These are phyloP conservation scores for Ehretia macrophylla DNA, from an alignment of 257 asterid species.

Conservation along the genomic window DNA sequence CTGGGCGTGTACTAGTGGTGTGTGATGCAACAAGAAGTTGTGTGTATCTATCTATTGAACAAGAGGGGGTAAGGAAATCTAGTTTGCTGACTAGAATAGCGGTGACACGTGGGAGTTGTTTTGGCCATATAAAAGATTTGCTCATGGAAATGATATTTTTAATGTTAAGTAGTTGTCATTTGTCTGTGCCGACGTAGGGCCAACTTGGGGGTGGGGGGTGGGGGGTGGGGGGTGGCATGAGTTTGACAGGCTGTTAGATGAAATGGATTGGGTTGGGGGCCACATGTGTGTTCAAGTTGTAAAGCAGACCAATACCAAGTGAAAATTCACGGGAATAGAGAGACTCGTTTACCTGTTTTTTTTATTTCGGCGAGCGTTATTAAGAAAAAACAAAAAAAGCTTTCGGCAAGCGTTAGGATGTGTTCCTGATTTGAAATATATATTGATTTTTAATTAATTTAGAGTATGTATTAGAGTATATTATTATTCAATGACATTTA, in stretches of 20 bases:
- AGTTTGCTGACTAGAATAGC: conserved; percentile 24
- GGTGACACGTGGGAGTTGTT: conserved; percentile 55
- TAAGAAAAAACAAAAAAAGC: no score
- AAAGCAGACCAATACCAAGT: neutral
- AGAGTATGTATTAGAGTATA: no score
- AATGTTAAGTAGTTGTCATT: conserved; percentile 42
- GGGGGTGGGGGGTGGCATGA: neutral
- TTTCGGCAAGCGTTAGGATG: no score
- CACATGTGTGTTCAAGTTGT: conserved; percentile 26
- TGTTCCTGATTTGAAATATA: no score
- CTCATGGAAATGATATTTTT: conserved; percentile 37
- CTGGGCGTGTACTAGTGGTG: conserved; percentile 27
- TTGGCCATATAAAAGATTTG: conserved; percentile 44
- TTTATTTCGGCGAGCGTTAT: no score
- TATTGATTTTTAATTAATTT: no score
- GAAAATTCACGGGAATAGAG: neutral
- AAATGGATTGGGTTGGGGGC: conserved; percentile 14
- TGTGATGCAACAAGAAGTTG: conserved; percentile 19
- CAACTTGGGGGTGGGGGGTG: conserved; percentile 14
- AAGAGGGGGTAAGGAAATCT: conserved; percentile 30
- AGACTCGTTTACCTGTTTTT: no score
- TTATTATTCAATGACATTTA: no score
- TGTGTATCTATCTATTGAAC: conserved; percentile 31
- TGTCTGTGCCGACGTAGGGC: conserved; percentile 87
- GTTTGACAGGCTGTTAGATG: conserved; percentile 15